Percentiles rank a stretch among this genome's conserved stretches.
phyloP scores from a whole-genome alignment of 305 asterid species.

The Fraxinus nigra region DNA sequence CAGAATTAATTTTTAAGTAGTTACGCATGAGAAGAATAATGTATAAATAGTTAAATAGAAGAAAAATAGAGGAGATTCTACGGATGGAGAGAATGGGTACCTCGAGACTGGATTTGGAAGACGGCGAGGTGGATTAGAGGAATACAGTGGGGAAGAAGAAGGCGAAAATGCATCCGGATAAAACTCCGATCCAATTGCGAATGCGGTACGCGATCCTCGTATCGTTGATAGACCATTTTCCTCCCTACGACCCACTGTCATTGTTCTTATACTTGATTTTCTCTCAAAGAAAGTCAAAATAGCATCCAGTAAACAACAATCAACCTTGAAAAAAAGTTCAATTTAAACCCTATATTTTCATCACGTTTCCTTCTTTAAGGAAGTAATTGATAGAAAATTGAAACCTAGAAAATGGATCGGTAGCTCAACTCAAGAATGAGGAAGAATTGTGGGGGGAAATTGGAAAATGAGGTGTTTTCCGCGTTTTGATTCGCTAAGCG shows the following conservation, averaged over 20 bases:
- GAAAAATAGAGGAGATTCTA: not conserved
- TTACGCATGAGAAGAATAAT: no score
- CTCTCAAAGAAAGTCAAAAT: not conserved
- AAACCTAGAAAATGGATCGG: no score
- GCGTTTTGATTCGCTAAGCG: no score
- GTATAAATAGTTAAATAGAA: not conserved
- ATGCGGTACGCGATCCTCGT: conserved; percentile 71
- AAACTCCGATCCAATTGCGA: conserved; percentile 70
- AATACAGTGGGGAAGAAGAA: conserved; percentile 70
- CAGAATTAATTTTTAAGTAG: not conserved
- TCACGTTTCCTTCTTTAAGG: no score
- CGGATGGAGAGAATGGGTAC: conserved; percentile 24
- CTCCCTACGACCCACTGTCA: conserved; percentile 77
- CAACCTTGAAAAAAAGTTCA: no score
- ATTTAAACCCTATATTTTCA: no score
- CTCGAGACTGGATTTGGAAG: conserved; percentile 43
- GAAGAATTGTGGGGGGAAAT: no score
- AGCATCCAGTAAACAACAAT: no score
- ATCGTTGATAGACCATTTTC: no score
- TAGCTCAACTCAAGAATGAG: no score
- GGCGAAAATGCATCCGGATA: conserved; percentile 75
- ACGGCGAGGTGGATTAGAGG: conserved; percentile 35
- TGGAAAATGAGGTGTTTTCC: no score
- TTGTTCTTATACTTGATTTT: conserved; percentile 11
- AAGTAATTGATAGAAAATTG: no score